Conservation (phyloP, 768 basidiomycete genomes). For the Boletus subcaerulescens region DNA sequence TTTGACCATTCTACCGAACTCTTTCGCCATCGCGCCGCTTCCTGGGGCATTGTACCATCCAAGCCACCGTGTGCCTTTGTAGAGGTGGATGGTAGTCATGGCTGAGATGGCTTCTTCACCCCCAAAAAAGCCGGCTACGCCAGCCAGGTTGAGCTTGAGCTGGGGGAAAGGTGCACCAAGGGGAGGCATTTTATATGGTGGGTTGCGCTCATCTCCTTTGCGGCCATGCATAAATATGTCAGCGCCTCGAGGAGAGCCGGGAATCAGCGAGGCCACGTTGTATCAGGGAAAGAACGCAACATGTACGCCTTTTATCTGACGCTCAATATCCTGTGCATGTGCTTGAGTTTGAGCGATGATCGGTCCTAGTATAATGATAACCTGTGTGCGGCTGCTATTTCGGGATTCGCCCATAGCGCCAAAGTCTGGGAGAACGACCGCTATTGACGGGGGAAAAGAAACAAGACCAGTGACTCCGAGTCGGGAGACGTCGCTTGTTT, state of each 20-base stretch:
- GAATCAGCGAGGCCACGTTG: too few species aligned
- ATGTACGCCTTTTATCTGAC: not conserved
- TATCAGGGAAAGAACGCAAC: not conserved
- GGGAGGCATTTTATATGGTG: conserved; percentile 4
- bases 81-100: conserved; percentile 33
- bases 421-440: not conserved
- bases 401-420: not conserved
- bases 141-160: conserved; percentile 28
- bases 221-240: not conserved
- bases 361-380: too few species aligned
- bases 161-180: conserved; percentile 9
- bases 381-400: not conserved
- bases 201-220: not conserved
- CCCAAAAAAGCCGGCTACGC: conserved; percentile 36
- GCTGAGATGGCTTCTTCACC: conserved; percentile 36
- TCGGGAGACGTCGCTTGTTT: too few species aligned
- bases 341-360: not conserved
- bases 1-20: conserved; percentile 30
- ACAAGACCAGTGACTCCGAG: too few species aligned
- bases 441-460: too few species aligned
- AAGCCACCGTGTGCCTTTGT: conserved; percentile 29
- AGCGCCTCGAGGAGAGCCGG: not conserved
- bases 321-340: not conserved
- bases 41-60: conserved; percentile 39
- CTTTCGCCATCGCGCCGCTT: conserved; percentile 30